Evolutionary conservation across 805 yeast species (phyloP).

Genomic region (Kuraishia borneana): DNA sequence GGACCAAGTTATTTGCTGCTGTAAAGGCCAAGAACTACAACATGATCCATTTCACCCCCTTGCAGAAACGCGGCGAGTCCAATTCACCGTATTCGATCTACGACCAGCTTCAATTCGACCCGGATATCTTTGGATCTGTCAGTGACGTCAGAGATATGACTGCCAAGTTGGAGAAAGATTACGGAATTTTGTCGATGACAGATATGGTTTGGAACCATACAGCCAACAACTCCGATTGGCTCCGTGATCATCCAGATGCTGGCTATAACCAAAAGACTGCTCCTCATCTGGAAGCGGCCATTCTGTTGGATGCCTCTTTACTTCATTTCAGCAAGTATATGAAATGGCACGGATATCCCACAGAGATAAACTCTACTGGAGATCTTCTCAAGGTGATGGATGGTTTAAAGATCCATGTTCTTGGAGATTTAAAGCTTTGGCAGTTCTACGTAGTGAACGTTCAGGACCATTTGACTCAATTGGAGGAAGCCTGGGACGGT

Average conservation of each 20-base stretch:
- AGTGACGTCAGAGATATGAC: constrained; percentile 46
- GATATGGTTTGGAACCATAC: constrained; percentile 95
- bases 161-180: constrained; percentile 32
- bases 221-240: constrained; percentile 83
- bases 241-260: constrained; percentile 75
- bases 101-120: constrained; percentile 77
- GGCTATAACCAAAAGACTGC: constrained; percentile 84
- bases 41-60: constrained; percentile 93
- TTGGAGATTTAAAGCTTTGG: constrained; percentile 68
- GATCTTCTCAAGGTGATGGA: constrained; percentile 57
- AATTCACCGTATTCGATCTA: constrained; percentile 88
- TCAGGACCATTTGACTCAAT: constrained; percentile 21
- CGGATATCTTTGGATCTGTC: constrained; percentile 42
- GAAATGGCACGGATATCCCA: constrained; percentile 49
- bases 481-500: constrained; percentile 25
- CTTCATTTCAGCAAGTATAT: constrained; percentile 53
- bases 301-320: constrained; percentile 67
- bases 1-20: constrained; percentile 57
- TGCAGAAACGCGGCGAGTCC: constrained; percentile 81
- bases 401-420: constrained; percentile 58
- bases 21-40: constrained; percentile 76
- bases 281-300: constrained; percentile 78
- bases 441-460: constrained; percentile 74
- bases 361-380: constrained; percentile 31
- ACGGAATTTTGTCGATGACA: constrained; percentile 66